Conservation (phyloP, 2,329 filamentous ascomycete species). For the Colletotrichum tamarilloi region DNA sequence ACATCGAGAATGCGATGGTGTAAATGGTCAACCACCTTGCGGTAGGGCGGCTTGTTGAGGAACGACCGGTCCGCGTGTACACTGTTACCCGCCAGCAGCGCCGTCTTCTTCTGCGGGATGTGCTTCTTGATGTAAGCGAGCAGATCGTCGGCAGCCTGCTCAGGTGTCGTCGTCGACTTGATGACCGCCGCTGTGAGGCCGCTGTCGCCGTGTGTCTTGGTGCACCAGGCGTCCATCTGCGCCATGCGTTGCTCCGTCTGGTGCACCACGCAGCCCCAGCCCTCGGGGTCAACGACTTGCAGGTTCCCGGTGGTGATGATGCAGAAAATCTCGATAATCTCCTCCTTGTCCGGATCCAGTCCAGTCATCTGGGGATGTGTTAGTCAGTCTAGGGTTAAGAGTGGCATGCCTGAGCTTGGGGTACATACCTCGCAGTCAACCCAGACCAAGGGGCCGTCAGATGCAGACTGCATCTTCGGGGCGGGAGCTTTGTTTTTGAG, state of each 20-base stretch:
- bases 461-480: conserved; percentile 19
- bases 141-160: conserved; percentile 77
- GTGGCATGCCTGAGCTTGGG: background rate
- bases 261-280: conserved; percentile 85
- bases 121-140: conserved; percentile 81
- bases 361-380: conserved; percentile 83
- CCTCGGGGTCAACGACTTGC: conserved; percentile 77
- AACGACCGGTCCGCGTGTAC: conserved; percentile 92
- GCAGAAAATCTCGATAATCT: conserved; percentile 92
- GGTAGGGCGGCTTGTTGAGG: conserved; percentile 79
- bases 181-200: conserved; percentile 84
- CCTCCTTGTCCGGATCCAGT: conserved; percentile 79
- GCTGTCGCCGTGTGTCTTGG: conserved; percentile 79
- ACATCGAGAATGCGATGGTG: conserved; percentile 95
- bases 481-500: conserved; percentile 12
- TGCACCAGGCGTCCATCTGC: conserved; percentile 91
- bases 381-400: background rate
- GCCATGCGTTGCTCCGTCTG: conserved; percentile 77
- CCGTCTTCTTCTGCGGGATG: conserved; percentile 74
- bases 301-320: conserved; percentile 88
- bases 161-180: conserved; percentile 76
- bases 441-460: conserved; percentile 79
- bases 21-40: conserved; percentile 77
- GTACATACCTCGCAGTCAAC: conserved; percentile 74
- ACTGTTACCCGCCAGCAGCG: conserved; percentile 88